Conservation (phyloP, 257 asterid species). For the Coffea eugenioides region DNA sequence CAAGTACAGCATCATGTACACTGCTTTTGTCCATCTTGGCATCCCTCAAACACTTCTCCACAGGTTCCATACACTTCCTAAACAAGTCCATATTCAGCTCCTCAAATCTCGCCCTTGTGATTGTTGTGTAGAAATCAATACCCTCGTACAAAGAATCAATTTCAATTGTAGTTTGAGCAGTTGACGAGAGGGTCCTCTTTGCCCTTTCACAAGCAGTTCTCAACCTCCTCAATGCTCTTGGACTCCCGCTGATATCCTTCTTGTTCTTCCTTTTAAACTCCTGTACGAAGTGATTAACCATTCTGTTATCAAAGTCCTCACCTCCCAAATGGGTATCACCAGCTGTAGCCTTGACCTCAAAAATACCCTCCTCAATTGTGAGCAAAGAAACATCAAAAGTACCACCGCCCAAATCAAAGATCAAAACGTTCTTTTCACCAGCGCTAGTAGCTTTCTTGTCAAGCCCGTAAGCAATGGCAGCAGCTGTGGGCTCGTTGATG, state of each 20-base stretch:
- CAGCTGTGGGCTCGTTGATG: constrained; percentile 21
- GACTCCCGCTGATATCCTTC: constrained; percentile 19
- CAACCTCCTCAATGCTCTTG: constrained; percentile 24
- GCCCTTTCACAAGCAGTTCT: constrained; percentile 35
- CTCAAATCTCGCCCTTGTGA: constrained; percentile 28
- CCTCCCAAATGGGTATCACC: constrained; percentile 38
- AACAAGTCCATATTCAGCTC: constrained; percentile 38
- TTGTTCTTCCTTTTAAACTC: constrained; percentile 17
- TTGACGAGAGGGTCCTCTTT: constrained; percentile 27
- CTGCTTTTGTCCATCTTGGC: constrained; percentile 31
- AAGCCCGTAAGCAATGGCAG: constrained; percentile 26
- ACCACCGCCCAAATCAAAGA: constrained; percentile 32
- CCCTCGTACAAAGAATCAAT: constrained; percentile 17
- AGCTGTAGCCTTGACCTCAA: constrained; percentile 33
- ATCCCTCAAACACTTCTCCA: constrained; percentile 35
- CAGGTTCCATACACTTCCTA: constrained; percentile 33
- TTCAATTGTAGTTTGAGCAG: constrained; percentile 30
- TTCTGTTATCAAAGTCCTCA: constrained; percentile 35
- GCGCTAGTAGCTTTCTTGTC: constrained; percentile 18
- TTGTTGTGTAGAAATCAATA: constrained; percentile 13
- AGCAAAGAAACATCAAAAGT: constrained; percentile 30
- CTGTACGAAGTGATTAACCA: constrained; percentile 29
- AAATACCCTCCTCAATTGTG: constrained; percentile 30
- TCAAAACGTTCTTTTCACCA: constrained; percentile 30
- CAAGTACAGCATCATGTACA: constrained; percentile 33